A percentile compares a stretch with the other conserved stretches of the same genome.
These are phyloP conservation scores for Ilyonectria robusta DNA, from an alignment of 2,329 filamentous ascomycete species.

Conservation along the genomic window DNA sequence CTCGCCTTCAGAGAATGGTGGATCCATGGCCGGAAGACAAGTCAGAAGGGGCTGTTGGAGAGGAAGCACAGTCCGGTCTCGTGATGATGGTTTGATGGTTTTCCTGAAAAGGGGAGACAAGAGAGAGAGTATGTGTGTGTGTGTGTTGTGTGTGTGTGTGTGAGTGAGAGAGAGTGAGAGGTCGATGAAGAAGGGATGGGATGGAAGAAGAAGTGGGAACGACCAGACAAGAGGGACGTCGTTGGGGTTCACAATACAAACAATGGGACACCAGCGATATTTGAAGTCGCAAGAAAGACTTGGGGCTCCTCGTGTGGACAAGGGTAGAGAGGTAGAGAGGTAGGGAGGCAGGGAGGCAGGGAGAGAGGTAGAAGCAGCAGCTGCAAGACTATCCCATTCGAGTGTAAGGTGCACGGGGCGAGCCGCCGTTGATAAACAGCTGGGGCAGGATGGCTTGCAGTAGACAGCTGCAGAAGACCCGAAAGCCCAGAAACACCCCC, in stretches of 20 bases:
- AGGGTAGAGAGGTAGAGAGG: constrained; percentile 35
- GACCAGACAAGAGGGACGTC: constrained; percentile 36
- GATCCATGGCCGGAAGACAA: constrained; percentile 45
- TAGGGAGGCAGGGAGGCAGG: background rate
- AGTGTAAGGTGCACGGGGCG: constrained; percentile 37
- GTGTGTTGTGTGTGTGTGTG: too few species aligned
- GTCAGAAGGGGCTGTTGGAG: constrained; percentile 31
- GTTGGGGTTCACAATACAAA: constrained; percentile 46
- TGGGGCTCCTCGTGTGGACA: constrained; percentile 44
- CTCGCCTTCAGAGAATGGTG: constrained; percentile 47
- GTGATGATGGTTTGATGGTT: constrained; percentile 36
- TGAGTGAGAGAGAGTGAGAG: constrained; percentile 16
- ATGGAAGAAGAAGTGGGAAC: constrained; percentile 24
- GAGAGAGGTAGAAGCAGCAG: background rate
- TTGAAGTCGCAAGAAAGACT: constrained; percentile 44
- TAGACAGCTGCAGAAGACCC: background rate
- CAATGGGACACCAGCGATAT: constrained; percentile 47
- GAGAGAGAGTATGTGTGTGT: background rate
- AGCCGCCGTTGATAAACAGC: constrained; percentile 43
- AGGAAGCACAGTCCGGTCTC: constrained; percentile 42
- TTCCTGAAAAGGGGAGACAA: constrained; percentile 6
- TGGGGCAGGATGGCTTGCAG: too few species aligned
- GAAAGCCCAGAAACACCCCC: background rate
- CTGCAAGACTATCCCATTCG: constrained; percentile 38
- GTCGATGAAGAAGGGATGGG: constrained; percentile 10